These are phyloP conservation scores for Cordyceps militaris DNA, from an alignment of 2,329 filamentous ascomycete genomes.

Conservation along the genomic window DNA sequence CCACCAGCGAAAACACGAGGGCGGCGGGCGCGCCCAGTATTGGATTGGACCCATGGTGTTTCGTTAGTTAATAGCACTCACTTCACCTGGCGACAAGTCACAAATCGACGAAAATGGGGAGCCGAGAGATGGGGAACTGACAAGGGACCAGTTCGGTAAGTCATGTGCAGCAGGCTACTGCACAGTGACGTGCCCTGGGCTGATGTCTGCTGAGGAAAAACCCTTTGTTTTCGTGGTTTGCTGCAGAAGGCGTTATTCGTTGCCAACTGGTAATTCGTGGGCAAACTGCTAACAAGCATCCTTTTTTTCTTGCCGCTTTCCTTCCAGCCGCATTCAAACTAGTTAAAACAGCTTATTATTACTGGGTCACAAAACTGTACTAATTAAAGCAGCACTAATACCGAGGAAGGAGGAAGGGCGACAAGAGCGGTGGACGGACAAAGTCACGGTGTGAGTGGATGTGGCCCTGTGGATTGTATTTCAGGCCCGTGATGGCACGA, in stretches of 20 bases:
- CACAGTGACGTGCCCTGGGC: background rate
- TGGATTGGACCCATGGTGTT: background rate
- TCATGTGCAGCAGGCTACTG: background rate
- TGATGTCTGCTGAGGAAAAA: too few relatives aligned
- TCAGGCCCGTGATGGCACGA: background rate
- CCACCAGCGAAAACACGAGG: background rate
- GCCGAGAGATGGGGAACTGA: background rate
- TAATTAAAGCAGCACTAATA: background rate
- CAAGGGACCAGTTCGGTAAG: background rate
- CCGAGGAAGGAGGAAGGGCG: too few relatives aligned
- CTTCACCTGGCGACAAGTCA: background rate
- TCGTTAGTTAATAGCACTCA: background rate
- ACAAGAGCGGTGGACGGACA: background rate
- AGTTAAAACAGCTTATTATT: too few relatives aligned
- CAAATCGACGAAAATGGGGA: background rate
- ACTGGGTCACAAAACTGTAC: too few relatives aligned
- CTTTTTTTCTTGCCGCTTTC: background rate
- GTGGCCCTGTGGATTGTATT: background rate
- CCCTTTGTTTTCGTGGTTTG: too few relatives aligned
- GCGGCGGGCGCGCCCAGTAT: background rate
- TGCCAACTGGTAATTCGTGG: too few relatives aligned
- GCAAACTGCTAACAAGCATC: background rate
- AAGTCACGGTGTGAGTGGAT: constrained; percentile 1
- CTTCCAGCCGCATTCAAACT: too few relatives aligned
- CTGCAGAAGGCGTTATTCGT: too few relatives aligned